Evolutionary conservation across 148 eudicot species (phyloP).

Genomic region (Tetragonia tetragonoides): DNA sequence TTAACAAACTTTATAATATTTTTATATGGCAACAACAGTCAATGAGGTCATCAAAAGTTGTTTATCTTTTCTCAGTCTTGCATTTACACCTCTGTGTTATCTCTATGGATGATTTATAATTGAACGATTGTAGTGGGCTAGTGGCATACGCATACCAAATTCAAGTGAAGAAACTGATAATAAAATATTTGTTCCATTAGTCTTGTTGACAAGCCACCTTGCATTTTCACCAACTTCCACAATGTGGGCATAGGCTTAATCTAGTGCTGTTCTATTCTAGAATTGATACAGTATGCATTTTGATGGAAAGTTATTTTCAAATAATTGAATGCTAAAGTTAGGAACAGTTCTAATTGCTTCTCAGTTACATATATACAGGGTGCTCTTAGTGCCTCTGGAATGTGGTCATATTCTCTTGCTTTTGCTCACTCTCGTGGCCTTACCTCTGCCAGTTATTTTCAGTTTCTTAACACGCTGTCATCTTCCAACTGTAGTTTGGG

Average conservation of each 20-base stretch:
- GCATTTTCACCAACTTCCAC: background rate
- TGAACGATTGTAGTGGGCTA: background rate
- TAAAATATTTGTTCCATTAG: background rate
- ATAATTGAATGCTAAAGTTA: background rate
- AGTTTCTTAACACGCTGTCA: too few species aligned
- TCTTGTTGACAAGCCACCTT: background rate
- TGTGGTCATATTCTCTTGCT: constrained; percentile 56
- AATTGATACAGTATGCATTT: constrained; percentile 35
- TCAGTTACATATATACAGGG: constrained; percentile 40
- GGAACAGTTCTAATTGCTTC: background rate
- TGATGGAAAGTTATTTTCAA: constrained; percentile 43
- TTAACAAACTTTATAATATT: constrained; percentile 52
- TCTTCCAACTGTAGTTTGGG: too few species aligned
- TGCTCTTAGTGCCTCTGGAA: constrained; percentile 44
- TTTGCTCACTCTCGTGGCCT: constrained; percentile 56
- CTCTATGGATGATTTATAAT: background rate
- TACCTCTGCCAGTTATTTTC: constrained; percentile 59
- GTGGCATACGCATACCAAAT: background rate
- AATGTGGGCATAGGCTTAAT: background rate
- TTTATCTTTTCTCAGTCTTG: background rate
- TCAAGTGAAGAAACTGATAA: background rate
- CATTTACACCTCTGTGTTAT: background rate
- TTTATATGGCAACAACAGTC: constrained; percentile 34
- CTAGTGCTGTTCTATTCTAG: background rate
- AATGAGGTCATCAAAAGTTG: constrained; percentile 45